Conservation (phyloP, 768 basidiomycete genomes). For the Cyathus striatus region DNA sequence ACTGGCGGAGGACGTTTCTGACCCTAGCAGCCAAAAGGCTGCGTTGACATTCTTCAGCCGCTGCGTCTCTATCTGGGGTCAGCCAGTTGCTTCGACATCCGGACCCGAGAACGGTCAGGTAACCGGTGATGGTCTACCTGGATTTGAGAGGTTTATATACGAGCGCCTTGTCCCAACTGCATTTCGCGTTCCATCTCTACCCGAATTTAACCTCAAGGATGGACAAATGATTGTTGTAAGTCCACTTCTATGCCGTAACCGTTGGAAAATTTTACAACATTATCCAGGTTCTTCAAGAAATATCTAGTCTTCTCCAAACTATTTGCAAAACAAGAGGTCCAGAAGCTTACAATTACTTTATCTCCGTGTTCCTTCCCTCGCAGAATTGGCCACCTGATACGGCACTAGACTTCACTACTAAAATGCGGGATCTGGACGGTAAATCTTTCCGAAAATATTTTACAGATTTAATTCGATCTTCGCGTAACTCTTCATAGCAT, state of each 20-base stretch:
- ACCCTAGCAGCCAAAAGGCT: slow-evolving; percentile 70
- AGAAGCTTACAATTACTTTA: slow-evolving; percentile 81
- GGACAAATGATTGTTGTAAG: slow-evolving; percentile 81
- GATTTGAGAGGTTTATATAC: slow-evolving; percentile 91
- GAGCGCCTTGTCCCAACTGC: slow-evolving; percentile 77
- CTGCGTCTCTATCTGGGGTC: slow-evolving; percentile 66
- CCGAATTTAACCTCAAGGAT: slow-evolving; percentile 84
- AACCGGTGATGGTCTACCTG: slow-evolving; percentile 53
- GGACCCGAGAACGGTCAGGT: slow-evolving; percentile 26
- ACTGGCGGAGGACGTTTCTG: slow-evolving; percentile 71
- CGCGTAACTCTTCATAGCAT: slow-evolving; percentile 56
- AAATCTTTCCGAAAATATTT: slow-evolving; percentile 85
- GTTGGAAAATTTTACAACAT: no score
- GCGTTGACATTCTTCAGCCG: slow-evolving; percentile 77
- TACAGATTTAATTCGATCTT: slow-evolving; percentile 75
- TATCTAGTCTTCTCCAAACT: slow-evolving; percentile 78
- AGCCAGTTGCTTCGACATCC: slow-evolving; percentile 29
- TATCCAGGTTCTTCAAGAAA: slow-evolving; percentile 79
- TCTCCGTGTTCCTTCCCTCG: slow-evolving; percentile 77
- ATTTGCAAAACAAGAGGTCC: slow-evolving; percentile 72
- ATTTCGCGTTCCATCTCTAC: slow-evolving; percentile 75
- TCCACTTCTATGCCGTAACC: no score
- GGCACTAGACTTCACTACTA: slow-evolving; percentile 72
- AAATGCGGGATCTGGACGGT: slow-evolving; percentile 67
- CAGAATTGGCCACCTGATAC: slow-evolving; percentile 81